Base-by-base conservation (phyloP, 192 early-diverging fungal species). In the Entomortierella lignicola region DNA sequence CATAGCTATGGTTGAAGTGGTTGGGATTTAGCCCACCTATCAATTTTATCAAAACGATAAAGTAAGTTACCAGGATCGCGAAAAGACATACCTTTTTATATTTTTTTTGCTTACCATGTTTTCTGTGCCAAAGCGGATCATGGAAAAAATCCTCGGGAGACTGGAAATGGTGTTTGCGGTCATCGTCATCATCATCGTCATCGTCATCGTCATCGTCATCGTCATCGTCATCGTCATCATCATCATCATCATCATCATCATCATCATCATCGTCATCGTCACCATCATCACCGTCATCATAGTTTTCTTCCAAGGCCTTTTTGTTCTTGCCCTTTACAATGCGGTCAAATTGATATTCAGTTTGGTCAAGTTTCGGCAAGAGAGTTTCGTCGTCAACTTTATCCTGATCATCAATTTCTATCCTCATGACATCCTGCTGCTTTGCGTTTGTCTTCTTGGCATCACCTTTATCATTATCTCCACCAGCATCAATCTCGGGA, bases 21-120 rank as follows among this genome's bases (percentile, higher is more conserved):
- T 57, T 53, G 37, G 75, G 75, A 18, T 70, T 63, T 31, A 79
- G 20, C 5, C 68, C 75, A 21, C 75, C 75, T 79, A 47, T 47
- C 2, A 15, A 27, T n/a, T 27, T 29, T 17, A 41, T 37, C 1
- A 47, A 0, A 20, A 47, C 15, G 20, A 47, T 47, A 30, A 7
- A 11, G 25, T 23, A 25, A 26, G 7, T 23, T 8, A 59, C 3
- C 18, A 60, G 13, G 25, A 30, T 25, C 43, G 21, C 15, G 21
- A n/a, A 17, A 3, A 27, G 18, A 41, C 2, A 6, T 53, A 58
- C 34, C 37, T 30, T 13, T 42, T 13, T 42, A 13, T 42, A n/a
- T n/a, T 37, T 37, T 7, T 37, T 37, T 10, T 29, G 25, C 52
- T 54, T 63, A 77, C 73, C 73, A 47, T 77, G 73, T 44, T 77